Base-by-base conservation (phyloP, 306 rosid species). In the Dryas drummondii region DNA sequence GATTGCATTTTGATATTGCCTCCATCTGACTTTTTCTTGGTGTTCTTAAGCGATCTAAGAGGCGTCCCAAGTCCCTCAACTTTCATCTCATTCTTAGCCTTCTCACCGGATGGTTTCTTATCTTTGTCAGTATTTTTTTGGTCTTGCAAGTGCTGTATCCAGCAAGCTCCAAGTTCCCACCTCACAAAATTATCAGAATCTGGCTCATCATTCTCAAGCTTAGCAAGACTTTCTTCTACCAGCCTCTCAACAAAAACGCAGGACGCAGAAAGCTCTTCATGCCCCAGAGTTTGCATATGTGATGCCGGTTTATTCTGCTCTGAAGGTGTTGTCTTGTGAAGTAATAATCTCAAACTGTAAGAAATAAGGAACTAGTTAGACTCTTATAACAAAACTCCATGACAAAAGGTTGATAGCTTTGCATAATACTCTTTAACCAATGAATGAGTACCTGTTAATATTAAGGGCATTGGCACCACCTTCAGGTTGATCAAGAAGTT, bases 151-250 rank as follows among this genome's bases (percentile, higher is more conserved):
- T 94, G 98, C 70, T 94, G 98, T 81, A 94, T 89, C 98, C 98
- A 94, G 86, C 97, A 94, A 63, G 98, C 98, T 78, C 98, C 98
- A 73, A 94, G 97, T 86, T 94, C 98, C 98, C 98, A 94, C 84
- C 98, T 87, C 68, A 94, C 88, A 81, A 87, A 89, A 70, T 80
- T 79, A 78, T 88, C 94, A 60, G 70, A 80, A 68, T 58, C 76
- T 16, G 45, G 32, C 71, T 88, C 91, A 87, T 94, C 96, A 64
- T 90, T 82, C 80, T 91, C 93, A 65, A 94, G 93, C 84, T 91
- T 86, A 70, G 83, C 78, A 79, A 94, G 85, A 74, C 97, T 87
- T 67, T 87, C 85, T 84, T 88, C 84, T 66, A 94, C 73, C 77
- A 94, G 76, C n/a, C 82, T 85, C 88, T 87, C 89, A 65, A 91